Evolutionary conservation across 2,329 filamentous ascomycete species (phyloP).

Genomic region (Colletotrichum cereale): DNA sequence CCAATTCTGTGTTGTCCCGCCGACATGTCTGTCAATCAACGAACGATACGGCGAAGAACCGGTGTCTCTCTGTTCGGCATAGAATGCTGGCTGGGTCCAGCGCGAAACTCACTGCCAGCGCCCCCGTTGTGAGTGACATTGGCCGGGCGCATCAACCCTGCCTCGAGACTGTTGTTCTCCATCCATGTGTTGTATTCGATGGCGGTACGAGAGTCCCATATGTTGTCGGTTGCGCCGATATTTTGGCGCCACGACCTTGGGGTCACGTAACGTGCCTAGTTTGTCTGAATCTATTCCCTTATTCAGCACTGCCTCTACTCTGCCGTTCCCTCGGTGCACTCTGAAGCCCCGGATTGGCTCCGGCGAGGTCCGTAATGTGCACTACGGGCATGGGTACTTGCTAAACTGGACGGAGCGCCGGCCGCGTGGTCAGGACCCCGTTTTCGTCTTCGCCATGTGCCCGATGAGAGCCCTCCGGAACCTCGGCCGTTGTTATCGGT

Average conservation of each 20-base stretch:
- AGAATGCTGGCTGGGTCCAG: neutral
- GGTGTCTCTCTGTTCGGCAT: neutral
- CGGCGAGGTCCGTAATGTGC: slow-evolving; percentile 22
- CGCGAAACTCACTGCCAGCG: no score
- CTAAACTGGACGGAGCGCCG: slow-evolving; percentile 5
- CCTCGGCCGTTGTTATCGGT: neutral
- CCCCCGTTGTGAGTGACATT: neutral
- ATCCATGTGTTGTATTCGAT: neutral
- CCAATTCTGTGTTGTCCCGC: slow-evolving; percentile 1
- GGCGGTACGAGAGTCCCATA: neutral
- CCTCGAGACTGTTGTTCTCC: neutral
- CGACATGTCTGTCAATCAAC: neutral
- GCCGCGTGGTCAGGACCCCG: slow-evolving; percentile 22
- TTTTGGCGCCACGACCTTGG: neutral
- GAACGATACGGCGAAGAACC: neutral
- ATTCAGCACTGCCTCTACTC: slow-evolving; percentile 22
- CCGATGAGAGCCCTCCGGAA: neutral
- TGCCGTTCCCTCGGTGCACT: slow-evolving; percentile 8
- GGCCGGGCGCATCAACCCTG: neutral
- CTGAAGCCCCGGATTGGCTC: slow-evolving; percentile 28
- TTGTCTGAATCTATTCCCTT: neutral
- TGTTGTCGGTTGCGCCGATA: slow-evolving; percentile 1
- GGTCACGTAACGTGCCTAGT: neutral
- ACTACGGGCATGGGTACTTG: slow-evolving; percentile 6
- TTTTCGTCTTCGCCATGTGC: slow-evolving; percentile 13